Conservation (phyloP, 192 early-diverging fungal genomes). For the Coemansia sp. region DNA sequence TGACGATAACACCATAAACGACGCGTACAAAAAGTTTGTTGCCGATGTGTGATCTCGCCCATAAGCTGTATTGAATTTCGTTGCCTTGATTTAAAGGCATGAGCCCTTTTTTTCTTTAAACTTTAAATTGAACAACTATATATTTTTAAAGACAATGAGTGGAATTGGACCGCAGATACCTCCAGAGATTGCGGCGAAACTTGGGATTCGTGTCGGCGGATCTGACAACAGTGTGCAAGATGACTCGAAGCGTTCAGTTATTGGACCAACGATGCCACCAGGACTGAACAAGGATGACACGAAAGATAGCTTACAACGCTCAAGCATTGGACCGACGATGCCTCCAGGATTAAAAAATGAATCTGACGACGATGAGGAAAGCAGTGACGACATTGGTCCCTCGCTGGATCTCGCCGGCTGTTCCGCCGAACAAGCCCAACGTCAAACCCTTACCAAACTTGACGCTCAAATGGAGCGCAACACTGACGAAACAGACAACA, state of each 20-base stretch:
- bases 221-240: conserved; percentile 7
- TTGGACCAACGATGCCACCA: background rate
- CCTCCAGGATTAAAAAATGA: conserved; percentile 15
- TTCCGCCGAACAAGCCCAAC: conserved; percentile 11
- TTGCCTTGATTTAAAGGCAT: background rate
- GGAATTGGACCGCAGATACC: conserved; percentile 51
- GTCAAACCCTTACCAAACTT: conserved; percentile 26
- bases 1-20: conserved; percentile 13
- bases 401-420: conserved; percentile 31
- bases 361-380: background rate
- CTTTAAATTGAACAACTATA: background rate
- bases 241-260: background rate
- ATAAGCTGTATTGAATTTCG: background rate
- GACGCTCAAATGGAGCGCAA: conserved; percentile 15
- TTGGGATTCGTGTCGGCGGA: conserved; percentile 19
- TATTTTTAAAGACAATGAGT: background rate
- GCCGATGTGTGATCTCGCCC: background rate
- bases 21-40: conserved; percentile 24
- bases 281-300: background rate
- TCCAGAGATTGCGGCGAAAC: conserved; percentile 39
- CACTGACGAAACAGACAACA: background rate
- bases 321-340: conserved; percentile 37
- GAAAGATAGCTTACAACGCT: background rate
- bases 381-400: conserved; percentile 26
- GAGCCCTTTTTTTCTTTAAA: background rate